Evolutionary conservation across 306 rosid genomes (phyloP), one percentile per base, ranked within the genome.

Genomic region (Myrica gale): DNA sequence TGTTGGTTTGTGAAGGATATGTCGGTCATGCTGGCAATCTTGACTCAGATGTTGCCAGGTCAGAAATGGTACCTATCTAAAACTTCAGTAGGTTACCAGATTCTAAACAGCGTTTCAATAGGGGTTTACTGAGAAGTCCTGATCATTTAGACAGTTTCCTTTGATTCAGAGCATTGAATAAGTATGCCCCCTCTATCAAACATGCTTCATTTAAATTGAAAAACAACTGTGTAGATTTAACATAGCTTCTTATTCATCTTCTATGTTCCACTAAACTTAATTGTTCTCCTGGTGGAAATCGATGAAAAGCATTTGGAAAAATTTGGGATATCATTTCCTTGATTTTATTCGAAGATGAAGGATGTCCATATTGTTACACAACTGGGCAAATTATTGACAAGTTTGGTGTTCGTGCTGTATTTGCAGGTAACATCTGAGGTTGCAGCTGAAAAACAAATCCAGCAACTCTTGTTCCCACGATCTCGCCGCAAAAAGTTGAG

Each of bases 381-480:
- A 26, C 4, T 5, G 42, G 1, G 11, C 4, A 13, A 2, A 17
- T 42, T 42, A 16, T 65, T 65, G 16, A 65, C 5, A 65, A 42
- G 41, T 41, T 65, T 42, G 70, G 50, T 65, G 70, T 46, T 12
- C 72, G 21, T 50, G 54, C 62, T 79, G 55, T 66, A 69, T 76
- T 84, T 87, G 82, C 80, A 94, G 97, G 98, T 89, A 42, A 83
- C 67, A 17, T 90, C 98, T 17, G 87, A 79, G 80, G 68, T 71
- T 54, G 88, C 85, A 55, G 98, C 96, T 68, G 93, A 87, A 70
- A 92, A 92, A 82, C 97, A 92, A 85, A 95, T 95, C 82, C 88
- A 83, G 78, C 92, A 85, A 82, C 98, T 95, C 77, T 68, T 95
- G 85, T 86, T 88, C 77, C 93, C 95, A 4, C 84, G 84, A 3